A percentile compares a stretch with the other conserved stretches of the same genome.
Conservation (phyloP, 768 basidiomycete genomes). For the Boletus eberwhitei region DNA sequence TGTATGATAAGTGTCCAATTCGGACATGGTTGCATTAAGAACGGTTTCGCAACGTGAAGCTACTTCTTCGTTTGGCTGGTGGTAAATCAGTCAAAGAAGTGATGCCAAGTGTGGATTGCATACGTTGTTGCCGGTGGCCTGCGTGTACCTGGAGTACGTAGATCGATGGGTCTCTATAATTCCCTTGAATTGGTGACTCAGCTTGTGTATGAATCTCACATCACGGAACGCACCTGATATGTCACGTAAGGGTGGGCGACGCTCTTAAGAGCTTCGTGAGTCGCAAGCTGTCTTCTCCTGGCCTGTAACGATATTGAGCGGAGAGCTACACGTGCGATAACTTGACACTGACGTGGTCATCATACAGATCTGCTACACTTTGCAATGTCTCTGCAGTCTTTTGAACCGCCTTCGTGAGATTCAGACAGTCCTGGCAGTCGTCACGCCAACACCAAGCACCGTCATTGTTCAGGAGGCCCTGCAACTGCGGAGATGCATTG, state of each 20-base stretch:
- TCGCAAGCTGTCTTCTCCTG: slow-evolving; percentile 63
- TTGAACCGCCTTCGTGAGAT: slow-evolving; percentile 74
- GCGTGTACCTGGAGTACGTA: slow-evolving; percentile 62
- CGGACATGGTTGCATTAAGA: slow-evolving; percentile 83
- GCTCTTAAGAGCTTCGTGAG: slow-evolving; percentile 72
- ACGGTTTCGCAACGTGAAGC: slow-evolving; percentile 82
- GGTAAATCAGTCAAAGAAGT: slow-evolving; percentile 1
- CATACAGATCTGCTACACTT: slow-evolving; percentile 73
- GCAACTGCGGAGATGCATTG: slow-evolving; percentile 37
- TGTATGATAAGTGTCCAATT: slow-evolving; percentile 75
- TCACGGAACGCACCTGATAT: slow-evolving; percentile 51
- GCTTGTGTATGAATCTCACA: not conserved
- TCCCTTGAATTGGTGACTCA: slow-evolving; percentile 39
- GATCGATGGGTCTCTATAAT: slow-evolving; percentile 73
- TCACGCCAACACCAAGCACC: slow-evolving; percentile 91
- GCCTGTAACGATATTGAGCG: slow-evolving; percentile 46
- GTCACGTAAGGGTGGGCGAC: slow-evolving; percentile 72
- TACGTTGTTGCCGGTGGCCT: slow-evolving; percentile 40
- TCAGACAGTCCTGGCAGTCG: slow-evolving; percentile 71
- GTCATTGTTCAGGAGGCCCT: slow-evolving; percentile 62
- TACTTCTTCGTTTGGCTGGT: slow-evolving; percentile 59
- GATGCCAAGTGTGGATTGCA: not conserved
- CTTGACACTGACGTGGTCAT: slow-evolving; percentile 60
- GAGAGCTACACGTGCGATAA: not conserved
- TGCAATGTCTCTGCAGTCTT: slow-evolving; percentile 71